A percentile compares a stretch with the other conserved stretches of the same genome.
Evolutionary conservation across 371 early-diverging fungal genomes (phyloP).

Genomic region (Cokeromyces recurvatus): DNA sequence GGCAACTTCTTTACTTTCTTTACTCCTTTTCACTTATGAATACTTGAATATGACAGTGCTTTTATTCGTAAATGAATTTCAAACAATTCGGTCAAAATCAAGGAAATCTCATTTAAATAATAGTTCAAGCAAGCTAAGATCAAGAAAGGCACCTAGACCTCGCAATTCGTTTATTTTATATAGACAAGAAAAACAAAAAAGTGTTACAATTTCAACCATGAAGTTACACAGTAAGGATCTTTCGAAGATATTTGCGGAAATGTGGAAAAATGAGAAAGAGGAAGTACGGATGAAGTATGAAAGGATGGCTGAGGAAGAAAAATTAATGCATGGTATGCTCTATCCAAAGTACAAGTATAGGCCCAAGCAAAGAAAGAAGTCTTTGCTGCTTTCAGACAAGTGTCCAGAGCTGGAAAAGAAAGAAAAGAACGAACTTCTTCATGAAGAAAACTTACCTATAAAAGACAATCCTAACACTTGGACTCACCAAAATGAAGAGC

Average conservation of each 20-base stretch:
- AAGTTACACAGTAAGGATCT: neutral
- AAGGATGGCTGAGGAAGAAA: neutral
- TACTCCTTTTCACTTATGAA: no score
- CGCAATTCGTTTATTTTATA: neutral
- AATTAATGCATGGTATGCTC: neutral
- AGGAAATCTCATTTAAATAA: neutral
- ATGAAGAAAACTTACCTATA: no score
- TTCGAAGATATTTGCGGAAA: neutral
- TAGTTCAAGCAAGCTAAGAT: neutral
- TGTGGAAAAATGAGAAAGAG: neutral
- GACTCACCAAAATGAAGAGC: no score
- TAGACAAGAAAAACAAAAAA: neutral
- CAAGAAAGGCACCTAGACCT: neutral
- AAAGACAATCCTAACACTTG: no score
- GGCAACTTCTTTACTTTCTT: no score
- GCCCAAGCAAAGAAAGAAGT: neutral
- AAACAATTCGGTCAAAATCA: neutral
- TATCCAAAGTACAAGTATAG: conserved; percentile 1
- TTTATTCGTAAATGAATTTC: neutral
- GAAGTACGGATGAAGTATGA: neutral
- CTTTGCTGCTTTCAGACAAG: no score
- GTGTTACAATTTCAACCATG: neutral
- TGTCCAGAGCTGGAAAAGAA: no score
- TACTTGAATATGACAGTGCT: no score
- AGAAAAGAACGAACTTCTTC: no score